Evolutionary conservation across 2,329 filamentous ascomycete genomes (phyloP), one percentile per base, ranked within the genome.

Genomic region (Fusarium miscanthi): DNA sequence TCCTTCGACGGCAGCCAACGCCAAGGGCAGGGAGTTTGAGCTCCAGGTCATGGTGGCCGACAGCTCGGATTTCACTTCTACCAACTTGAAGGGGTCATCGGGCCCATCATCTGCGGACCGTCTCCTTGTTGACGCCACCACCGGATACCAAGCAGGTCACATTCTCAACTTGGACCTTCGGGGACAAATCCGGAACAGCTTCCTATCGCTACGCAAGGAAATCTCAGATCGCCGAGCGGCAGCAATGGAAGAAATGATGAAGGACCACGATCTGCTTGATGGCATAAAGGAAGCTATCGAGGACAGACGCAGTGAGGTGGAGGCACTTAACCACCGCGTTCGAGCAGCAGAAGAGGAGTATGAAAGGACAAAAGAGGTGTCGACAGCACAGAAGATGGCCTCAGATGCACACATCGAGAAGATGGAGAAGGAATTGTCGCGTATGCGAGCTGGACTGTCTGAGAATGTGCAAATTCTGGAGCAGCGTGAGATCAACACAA

Each of bases 351-450:
- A 97, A 80, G 94, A 97, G 78, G 95, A 98, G 80, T 97, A 97
- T 79, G 94, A 98, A 78, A 94, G 94, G 83, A 95, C 94, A 25
- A 95, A 95, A 79, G 96, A 98, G 86, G 84, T 88, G 66, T 95
- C 93, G 12, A 93, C 89, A 49, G 93, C 94, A 23, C 94, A 97
- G 80, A 97, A 97, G 84, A 89, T 95, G 80, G 92, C 91, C 12
- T 94, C 92, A 5, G 96, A 98, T 80, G 91, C 95, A 13, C 95
- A 98, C 81, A 97, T 99, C 77, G 96, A 99, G 83, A 96, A 96
- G 85, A 97, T 98, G 92, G 96, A 99, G 84, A 98, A 97, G 82
- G 95, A 99, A 81, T 85, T 99, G n/a, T 93, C 93, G 51, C 94
- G 94, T 80, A 97, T 98, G 94, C 89, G 95, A 45, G 89, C 92